Percentiles rank a stretch among this genome's conserved stretches.
These are phyloP conservation scores for Rhodotorula graminis DNA, from an alignment of 768 basidiomycete genomes.

Conservation along the genomic window DNA sequence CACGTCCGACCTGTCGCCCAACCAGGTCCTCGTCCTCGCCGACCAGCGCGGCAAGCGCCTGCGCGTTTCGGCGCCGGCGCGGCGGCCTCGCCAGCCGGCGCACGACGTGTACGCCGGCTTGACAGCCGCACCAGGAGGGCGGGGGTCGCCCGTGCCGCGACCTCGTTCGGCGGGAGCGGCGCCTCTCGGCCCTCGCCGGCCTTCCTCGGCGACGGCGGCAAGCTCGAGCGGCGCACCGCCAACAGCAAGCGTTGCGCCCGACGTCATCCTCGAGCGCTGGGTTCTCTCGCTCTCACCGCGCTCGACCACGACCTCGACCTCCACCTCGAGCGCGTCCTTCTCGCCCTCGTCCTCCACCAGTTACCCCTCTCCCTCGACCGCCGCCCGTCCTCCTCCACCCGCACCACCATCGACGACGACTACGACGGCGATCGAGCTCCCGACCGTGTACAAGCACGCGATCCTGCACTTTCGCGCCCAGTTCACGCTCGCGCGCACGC, in stretches of 20 bases:
- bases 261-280: conserved; percentile 37
- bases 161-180: neutral
- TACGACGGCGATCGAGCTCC: conserved; percentile 18
- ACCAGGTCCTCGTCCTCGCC: conserved; percentile 43
- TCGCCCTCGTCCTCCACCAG: too few species aligned
- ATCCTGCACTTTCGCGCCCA: conserved; percentile 41
- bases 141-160: neutral
- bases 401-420: neutral
- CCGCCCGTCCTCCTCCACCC: too few species aligned
- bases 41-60: conserved; percentile 4
- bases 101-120: neutral
- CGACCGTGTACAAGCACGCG: conserved; percentile 41
- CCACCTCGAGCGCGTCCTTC: too few species aligned
- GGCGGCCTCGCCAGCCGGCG: neutral
- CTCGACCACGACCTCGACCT: neutral
- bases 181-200: too few species aligned
- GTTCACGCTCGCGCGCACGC: conserved; percentile 31
- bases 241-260: neutral
- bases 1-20: conserved; percentile 30
- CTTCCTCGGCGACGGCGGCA: neutral
- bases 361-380: too few species aligned
- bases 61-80: neutral
- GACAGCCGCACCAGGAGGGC: too few species aligned
- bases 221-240: neutral
- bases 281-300: conserved; percentile 9